Evolutionary conservation across 164 flowering plant genomes (phyloP), one percentile per base, ranked within the genome.

Genomic region (Saururus chinensis): DNA sequence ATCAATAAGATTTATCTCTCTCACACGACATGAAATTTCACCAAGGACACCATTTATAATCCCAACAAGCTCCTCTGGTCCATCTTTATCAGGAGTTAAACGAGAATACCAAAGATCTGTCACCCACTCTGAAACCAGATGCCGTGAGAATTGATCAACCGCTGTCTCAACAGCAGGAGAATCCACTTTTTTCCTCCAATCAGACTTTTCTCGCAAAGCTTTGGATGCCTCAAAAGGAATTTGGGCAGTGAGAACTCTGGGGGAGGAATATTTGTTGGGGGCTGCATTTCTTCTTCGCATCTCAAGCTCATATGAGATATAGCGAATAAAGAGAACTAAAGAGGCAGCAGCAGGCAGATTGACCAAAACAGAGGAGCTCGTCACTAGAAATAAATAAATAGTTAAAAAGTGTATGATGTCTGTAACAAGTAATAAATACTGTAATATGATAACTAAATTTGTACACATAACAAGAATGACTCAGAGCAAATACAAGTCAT

Each of bases 91-190:
- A 45, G 96, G 92, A 16, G 98, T 91, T 70, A 95, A 49, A 26
- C 85, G 85, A 51, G 89, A 83, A 64, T 95, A 95, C 99, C 99
- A 95, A 24, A 95, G 92, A 82, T 87, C 86, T 48, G 89, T 81
- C 68, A 95, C 86, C 93, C 89, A 95, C 75, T 95, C 99, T 19
- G 96, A 86, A 63, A 89, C 75, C 35, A 95, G 62, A 74, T 86
- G 99, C 65, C 83, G 73, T n/a, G 90, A 83, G 66, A 95, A 84
- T 53, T 84, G 88, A 77, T 91, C 92, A 19, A 95, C 81, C 60
- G 99, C 99, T 56, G 79, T 82, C 79, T 95, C 99, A 65, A 87
- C 98, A 61, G 76, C 79, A 56, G 93, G 95, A n/a, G 98, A 91
- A 68, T 84, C 81, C 64, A 95, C 96, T 76, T 87, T 91, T 53